Conservation (phyloP, 2,329 filamentous ascomycete genomes). For the Mollisia scopiformis region DNA sequence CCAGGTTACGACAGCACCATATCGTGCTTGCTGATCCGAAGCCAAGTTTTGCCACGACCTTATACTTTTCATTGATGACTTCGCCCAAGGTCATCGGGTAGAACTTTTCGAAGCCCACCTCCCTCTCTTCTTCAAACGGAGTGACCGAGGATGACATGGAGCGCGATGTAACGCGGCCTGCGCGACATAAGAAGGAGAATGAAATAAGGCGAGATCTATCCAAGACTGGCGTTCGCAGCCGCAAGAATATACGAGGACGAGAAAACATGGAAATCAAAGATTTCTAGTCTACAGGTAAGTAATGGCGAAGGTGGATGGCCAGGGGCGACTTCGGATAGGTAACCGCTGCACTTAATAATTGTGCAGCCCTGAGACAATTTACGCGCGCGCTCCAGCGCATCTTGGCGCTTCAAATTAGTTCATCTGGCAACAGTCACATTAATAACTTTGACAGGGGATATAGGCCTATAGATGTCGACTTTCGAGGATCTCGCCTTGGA, state of each 20-base stretch:
- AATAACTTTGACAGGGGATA: too few relatives aligned
- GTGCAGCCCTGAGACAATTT: too few relatives aligned
- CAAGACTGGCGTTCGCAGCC: slow-evolving; percentile 25
- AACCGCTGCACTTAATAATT: neutral
- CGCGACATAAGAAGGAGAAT: slow-evolving; percentile 23
- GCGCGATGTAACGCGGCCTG: slow-evolving; percentile 20
- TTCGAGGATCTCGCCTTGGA: too few relatives aligned
- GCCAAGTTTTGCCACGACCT: slow-evolving; percentile 15
- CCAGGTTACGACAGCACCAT: slow-evolving; percentile 41
- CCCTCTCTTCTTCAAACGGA: slow-evolving; percentile 30
- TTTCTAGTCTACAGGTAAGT: neutral
- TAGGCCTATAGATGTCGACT: too few relatives aligned
- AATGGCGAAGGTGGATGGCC: neutral
- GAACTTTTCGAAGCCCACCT: slow-evolving; percentile 27
- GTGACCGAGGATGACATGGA: slow-evolving; percentile 23
- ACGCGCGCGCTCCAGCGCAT: neutral
- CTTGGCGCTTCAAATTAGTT: too few relatives aligned
- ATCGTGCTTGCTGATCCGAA: slow-evolving; percentile 14
- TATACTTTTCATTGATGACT: slow-evolving; percentile 30
- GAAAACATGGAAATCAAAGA: slow-evolving; percentile 8
- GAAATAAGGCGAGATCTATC: slow-evolving; percentile 24
- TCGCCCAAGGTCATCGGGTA: slow-evolving; percentile 30
- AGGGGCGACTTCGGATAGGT: neutral
- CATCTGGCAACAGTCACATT: too few relatives aligned
- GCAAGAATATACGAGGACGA: slow-evolving; percentile 24